A percentile compares a stretch with the other conserved stretches of the same genome.
Conservation (phyloP, 2,329 filamentous ascomycete species). For the Fusarium sp. region DNA sequence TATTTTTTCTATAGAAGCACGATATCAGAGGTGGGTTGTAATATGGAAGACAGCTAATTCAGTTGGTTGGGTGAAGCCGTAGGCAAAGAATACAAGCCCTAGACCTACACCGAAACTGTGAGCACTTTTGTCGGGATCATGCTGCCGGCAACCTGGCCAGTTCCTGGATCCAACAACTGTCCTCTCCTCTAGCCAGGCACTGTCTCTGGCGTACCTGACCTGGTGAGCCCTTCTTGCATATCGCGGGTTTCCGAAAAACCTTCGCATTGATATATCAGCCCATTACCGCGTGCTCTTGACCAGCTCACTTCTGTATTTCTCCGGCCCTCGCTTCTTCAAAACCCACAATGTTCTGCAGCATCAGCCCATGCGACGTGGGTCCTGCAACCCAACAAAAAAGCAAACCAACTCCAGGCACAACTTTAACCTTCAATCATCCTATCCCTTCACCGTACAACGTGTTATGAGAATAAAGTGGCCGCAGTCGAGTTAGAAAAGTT, state of each 20-base stretch:
- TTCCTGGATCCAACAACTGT: too few species aligned
- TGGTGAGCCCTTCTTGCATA: not conserved
- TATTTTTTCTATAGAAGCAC: too few species aligned
- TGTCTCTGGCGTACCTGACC: not conserved
- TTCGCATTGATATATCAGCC: not conserved
- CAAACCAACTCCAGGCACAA: not conserved
- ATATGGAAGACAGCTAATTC: too few species aligned
- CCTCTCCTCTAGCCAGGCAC: not conserved
- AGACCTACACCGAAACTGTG: too few species aligned
- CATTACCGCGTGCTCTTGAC: constrained; percentile 1
- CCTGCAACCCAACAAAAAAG: not conserved
- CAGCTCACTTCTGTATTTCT: not conserved
- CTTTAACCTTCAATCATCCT: not conserved
- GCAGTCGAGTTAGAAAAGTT: too few species aligned
- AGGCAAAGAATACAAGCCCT: too few species aligned
- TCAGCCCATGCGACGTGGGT: constrained; percentile 7
- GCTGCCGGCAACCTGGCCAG: too few species aligned
- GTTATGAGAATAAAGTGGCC: not conserved
- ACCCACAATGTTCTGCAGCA: constrained; percentile 4
- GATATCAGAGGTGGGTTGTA: too few species aligned
- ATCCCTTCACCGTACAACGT: not conserved
- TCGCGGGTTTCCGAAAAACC: too few species aligned
- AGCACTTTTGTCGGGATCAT: too few species aligned
- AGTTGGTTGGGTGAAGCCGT: too few species aligned
- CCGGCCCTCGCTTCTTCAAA: not conserved